These are phyloP conservation scores for Elsinoe fawcettii DNA, from an alignment of 2,329 filamentous ascomycete species.

Conservation along the genomic window DNA sequence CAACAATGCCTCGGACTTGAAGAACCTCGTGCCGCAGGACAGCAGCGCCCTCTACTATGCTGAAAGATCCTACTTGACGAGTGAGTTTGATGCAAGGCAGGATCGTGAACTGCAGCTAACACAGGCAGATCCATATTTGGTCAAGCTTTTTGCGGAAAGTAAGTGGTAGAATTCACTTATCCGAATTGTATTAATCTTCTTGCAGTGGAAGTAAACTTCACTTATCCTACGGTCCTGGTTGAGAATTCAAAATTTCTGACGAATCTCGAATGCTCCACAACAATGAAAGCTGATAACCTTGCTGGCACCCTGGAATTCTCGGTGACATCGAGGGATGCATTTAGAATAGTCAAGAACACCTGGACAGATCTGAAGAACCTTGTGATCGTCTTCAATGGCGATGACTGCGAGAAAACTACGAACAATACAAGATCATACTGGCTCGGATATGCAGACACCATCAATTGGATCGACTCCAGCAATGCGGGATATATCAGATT, in stretches of 20 bases:
- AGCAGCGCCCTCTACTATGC: background rate
- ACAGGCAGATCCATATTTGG: background rate
- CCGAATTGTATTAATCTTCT: background rate
- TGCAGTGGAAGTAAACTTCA: conserved; percentile 3
- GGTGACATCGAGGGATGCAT: background rate
- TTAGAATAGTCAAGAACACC: background rate
- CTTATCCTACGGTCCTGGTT: conserved; percentile 4
- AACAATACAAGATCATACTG: conserved; percentile 6
- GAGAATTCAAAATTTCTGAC: background rate
- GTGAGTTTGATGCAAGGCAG: background rate
- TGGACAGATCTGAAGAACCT: conserved; percentile 1
- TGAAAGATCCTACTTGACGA: background rate
- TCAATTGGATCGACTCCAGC: background rate
- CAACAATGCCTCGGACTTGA: background rate
- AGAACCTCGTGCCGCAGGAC: background rate
- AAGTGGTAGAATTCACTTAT: background rate
- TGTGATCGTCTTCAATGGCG: conserved; percentile 5
- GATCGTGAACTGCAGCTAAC: background rate
- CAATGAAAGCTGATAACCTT: background rate
- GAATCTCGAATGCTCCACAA: background rate
- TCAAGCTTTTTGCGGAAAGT: background rate
- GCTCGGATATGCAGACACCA: background rate
- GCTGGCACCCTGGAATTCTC: background rate
- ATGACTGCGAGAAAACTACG: background rate
- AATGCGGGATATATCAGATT: conserved; percentile 1